Conservation (phyloP, 2,329 filamentous ascomycete species). For the Cladobotryum mycophilum region DNA sequence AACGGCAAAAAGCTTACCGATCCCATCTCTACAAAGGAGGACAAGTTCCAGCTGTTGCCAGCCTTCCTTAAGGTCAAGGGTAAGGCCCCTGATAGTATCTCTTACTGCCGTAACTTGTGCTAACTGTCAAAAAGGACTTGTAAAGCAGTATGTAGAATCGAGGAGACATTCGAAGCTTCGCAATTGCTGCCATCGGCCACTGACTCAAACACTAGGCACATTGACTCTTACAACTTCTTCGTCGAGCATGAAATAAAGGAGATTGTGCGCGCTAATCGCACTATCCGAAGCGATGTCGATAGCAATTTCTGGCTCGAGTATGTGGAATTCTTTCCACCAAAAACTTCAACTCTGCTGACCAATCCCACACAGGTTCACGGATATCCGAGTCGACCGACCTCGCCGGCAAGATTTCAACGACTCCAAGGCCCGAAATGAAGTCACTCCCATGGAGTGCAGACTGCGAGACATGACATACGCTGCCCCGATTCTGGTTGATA, state of each 20-base stretch:
- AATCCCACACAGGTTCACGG: constrained; percentile 54
- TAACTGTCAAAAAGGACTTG: constrained; percentile 48
- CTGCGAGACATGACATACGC: constrained; percentile 97
- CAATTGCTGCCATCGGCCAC: constrained; percentile 4
- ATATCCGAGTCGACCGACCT: constrained; percentile 81
- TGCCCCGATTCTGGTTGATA: constrained; percentile 87
- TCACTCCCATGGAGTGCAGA: constrained; percentile 94
- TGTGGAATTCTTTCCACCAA: constrained; percentile 18
- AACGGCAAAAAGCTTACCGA: constrained; percentile 62
- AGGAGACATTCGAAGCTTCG: background rate
- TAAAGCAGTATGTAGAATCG: constrained; percentile 63
- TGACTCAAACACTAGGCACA: constrained; percentile 49
- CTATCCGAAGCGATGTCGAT: constrained; percentile 86
- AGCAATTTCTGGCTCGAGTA: constrained; percentile 83
- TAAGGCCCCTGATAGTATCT: constrained; percentile 23
- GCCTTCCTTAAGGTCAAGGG: constrained; percentile 98
- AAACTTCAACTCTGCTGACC: constrained; percentile 1
- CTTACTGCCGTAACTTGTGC: constrained; percentile 1
- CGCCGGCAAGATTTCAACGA: constrained; percentile 72
- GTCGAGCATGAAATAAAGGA: constrained; percentile 95
- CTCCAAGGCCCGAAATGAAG: constrained; percentile 61
- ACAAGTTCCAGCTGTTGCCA: constrained; percentile 95
- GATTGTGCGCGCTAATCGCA: constrained; percentile 86
- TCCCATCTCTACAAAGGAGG: constrained; percentile 59
- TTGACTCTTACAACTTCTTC: constrained; percentile 98